Evolutionary conservation across 1,284 basidiomycete species (phyloP), one percentile per base, ranked within the genome.

Genomic region (Cryptococcus neoformans): DNA sequence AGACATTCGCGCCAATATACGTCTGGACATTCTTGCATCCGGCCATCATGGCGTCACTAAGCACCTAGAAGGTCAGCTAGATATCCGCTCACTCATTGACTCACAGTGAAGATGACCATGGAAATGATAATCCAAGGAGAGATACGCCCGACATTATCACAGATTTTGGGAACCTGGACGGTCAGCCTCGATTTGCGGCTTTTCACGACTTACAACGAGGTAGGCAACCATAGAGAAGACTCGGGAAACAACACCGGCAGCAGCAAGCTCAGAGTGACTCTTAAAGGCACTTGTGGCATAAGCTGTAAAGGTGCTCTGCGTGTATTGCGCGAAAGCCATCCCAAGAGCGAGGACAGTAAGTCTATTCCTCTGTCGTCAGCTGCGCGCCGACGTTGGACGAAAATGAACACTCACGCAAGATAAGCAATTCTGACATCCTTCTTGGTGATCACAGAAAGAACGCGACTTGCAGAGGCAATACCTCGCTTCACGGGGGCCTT

Each of bases 21-120:
- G 54, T 56, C 42, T 56, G 54, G 6, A 56, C 54, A n/a, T 56
- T 56, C 42, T 51, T 51, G 42, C 49, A 45, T 21, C 54, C 54
- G 28, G 54, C 54, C 54, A 55, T 55, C 54, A 55, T 50, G 11
- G 54, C 21, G 37, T 55, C 49, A 36, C 44, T 46, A 34, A 55
- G 49, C 2, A 46, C 21, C 54, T 55, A 39, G 5, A 28, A 44
- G 0, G 52, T 46, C 42, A 54, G 28, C 45, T 6, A 11, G 34
- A 44, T 36, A 11, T 34, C n/a, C 39, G 11, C 10, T 11, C 28
- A 4, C 28, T 28, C 28, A 28, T 28, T 28, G 28, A 28, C 28
- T 28, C 4, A 28, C 28, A 28, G 28, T 28, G 28, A 28, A 28
- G 28, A 28, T 4, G 28, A 28, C 28, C 28, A 28, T 28, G 28